phyloP scores from a whole-genome alignment of 179 eudicot species.

The Monotropa hypopitys region DNA sequence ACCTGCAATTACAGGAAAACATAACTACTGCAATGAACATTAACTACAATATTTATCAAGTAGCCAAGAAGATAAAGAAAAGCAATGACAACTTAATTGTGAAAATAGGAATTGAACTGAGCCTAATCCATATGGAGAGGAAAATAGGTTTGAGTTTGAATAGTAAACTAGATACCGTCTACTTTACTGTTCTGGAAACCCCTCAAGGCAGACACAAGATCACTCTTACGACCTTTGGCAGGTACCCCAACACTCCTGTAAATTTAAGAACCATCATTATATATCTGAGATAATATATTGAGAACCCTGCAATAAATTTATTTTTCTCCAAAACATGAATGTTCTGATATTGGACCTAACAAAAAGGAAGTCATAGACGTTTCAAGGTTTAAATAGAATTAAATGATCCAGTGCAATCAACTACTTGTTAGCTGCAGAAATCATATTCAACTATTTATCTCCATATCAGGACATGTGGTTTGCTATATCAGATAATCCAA shows the following conservation, averaged over 20 bases:
- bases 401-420: background rate
- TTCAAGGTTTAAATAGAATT: background rate
- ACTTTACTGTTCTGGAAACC: conserved; percentile 20
- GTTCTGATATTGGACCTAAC: background rate
- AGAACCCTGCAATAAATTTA: background rate
- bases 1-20: conserved; percentile 18
- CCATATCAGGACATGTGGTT: background rate
- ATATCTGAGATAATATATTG: background rate
- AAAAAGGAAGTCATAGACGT: background rate
- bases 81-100: background rate
- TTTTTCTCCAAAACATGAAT: background rate
- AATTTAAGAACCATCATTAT: conserved; percentile 5
- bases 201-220: conserved; percentile 56
- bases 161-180: conserved; percentile 34
- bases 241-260: conserved; percentile 61
- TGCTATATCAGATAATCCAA: background rate
- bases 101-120: background rate
- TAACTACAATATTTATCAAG: background rate
- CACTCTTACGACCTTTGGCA: conserved; percentile 59
- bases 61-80: background rate
- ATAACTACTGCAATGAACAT: background rate
- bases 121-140: background rate
- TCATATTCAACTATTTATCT: background rate
- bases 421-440: background rate
- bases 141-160: background rate